Evolutionary conservation across 495 filamentous ascomycete genomes (phyloP), one percentile per base, ranked within the genome.

Genomic region (Trichodelitschia bisporula): DNA sequence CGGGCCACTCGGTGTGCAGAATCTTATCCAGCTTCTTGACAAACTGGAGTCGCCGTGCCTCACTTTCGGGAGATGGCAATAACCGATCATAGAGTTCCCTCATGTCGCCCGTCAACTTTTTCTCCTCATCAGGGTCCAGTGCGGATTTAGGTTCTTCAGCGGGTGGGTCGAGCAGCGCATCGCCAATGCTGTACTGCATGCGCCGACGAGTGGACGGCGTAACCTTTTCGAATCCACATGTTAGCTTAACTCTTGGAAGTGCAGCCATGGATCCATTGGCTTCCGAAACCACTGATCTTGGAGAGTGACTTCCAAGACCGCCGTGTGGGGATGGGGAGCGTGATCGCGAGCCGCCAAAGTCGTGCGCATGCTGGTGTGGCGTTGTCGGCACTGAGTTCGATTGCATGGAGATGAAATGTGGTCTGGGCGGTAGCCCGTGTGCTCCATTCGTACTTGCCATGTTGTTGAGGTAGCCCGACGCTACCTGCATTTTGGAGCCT

Each of bases 371-470:
- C 45, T 93, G 82, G 36, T 79, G 80, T 3, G 86, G 86, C 1
- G 86, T 97, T 3, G 86, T 90, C 0, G 86, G 86, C 14, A 97
- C 70, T 12, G 86, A 95, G 44, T 61, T 90, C 8, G 86, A 90
- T 35, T 89, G 80, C 20, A 72, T 58, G 10, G 66, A 50, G 13
- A 43, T 37, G 1, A 49, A 33, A 3, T 41, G 38, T 18, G 50
- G 49, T 19, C 50, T 39, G 13, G 36, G 26, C 20, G 30, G 13
- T 14, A n/a, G n/a, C 17, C 18, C 15, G n/a, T n/a, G n/a, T n/a
- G n/a, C n/a, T n/a, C n/a, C n/a, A n/a, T n/a, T n/a, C n/a, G n/a
- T n/a, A n/a, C n/a, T n/a, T n/a, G n/a, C n/a, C n/a, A n/a, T n/a
- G n/a, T n/a, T n/a, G n/a, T n/a, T n/a, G n/a, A n/a, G n/a, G n/a